These are phyloP conservation scores for Hericium coralloides DNA, from an alignment of 768 basidiomycete species.

Conservation along the genomic window DNA sequence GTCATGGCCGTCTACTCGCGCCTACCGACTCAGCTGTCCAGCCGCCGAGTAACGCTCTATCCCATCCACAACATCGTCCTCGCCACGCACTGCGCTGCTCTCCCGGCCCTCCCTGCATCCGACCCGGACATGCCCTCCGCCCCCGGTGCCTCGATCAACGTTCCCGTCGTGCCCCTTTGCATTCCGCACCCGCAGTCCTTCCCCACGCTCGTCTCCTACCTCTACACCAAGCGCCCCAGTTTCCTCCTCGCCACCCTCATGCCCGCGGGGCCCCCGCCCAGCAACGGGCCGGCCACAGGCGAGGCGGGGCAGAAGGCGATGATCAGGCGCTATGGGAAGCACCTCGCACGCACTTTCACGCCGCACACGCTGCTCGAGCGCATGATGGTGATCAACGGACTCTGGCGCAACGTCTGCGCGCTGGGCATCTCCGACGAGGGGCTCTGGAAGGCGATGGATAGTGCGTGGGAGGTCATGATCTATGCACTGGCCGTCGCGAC, in stretches of 20 bases:
- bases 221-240: slow-evolving; percentile 55
- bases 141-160: slow-evolving; percentile 23
- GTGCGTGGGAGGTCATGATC: slow-evolving; percentile 41
- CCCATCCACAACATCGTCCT: slow-evolving; percentile 66
- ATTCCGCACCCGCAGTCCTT: slow-evolving; percentile 58
- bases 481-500: slow-evolving; percentile 26
- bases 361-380: slow-evolving; percentile 26
- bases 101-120: slow-evolving; percentile 44
- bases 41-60: slow-evolving; percentile 28
- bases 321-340: slow-evolving; percentile 8
- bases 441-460: slow-evolving; percentile 39
- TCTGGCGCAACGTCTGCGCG: slow-evolving; percentile 43
- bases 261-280: slow-evolving; percentile 13
- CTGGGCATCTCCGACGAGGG: slow-evolving; percentile 40
- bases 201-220: slow-evolving; percentile 47
- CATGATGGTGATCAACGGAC: slow-evolving; percentile 30
- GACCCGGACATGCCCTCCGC: slow-evolving; percentile 18
- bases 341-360: slow-evolving; percentile 19
- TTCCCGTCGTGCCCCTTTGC: slow-evolving; percentile 55
- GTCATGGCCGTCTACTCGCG: slow-evolving; percentile 13
- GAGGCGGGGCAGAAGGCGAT: slow-evolving; percentile 3
- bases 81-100: slow-evolving; percentile 56
- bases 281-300: slow-evolving; percentile 1
- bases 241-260: slow-evolving; percentile 39
- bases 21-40: slow-evolving; percentile 2